Evolutionary conservation across 2,329 filamentous ascomycete species (phyloP), one percentile per base, ranked within the genome.

Genomic region (Capronia coronata): DNA sequence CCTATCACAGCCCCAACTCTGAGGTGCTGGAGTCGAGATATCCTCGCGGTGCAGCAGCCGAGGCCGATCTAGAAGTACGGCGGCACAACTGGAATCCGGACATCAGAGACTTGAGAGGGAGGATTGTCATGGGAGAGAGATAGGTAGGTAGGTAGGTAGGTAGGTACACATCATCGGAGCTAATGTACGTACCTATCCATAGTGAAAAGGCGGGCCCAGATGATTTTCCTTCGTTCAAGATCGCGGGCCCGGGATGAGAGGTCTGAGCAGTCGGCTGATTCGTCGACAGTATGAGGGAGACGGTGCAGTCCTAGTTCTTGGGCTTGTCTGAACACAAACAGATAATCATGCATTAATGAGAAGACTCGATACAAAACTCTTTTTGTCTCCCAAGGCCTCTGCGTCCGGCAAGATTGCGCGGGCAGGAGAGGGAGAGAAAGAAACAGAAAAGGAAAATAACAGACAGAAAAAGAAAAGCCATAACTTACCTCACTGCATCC

Each of bases 251-350:
- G 10, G 16, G 21, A 42, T n/a, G n/a, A 14, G n/a, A 37, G 35
- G 3, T 32, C 14, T 3, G 22, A 35, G 16, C 35, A 16, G 19
- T 34, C 35, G 8, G 39, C 4, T 19, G n/a, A 14, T 19, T 41
- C 43, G 11, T 8, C 18, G 27, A 35, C 37, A 37, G 10, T 23
- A 10, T 47, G 29, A 19, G 37, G 48, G 16, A 47, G 37, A 11
- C 32, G 43, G 22, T 51, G 48, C 13, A 51, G 43, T 4, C 44
- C 48, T 7, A 51, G 44, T 22, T 41, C 43, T 43, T 51, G 48
- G 32, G 48, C 48, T 47, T 51, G 48, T 8, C 48, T 46, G 11
- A 9, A 13, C 9, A 8, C 30, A 34, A 11, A 13, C 5, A n/a
- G 11, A 25, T 38, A 39, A 49, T 27, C 6, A 16, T 4, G 37